These are phyloP conservation scores for Neopestalotiopsis sp. DNA, from an alignment of 2,329 filamentous ascomycete species.

Conservation along the genomic window DNA sequence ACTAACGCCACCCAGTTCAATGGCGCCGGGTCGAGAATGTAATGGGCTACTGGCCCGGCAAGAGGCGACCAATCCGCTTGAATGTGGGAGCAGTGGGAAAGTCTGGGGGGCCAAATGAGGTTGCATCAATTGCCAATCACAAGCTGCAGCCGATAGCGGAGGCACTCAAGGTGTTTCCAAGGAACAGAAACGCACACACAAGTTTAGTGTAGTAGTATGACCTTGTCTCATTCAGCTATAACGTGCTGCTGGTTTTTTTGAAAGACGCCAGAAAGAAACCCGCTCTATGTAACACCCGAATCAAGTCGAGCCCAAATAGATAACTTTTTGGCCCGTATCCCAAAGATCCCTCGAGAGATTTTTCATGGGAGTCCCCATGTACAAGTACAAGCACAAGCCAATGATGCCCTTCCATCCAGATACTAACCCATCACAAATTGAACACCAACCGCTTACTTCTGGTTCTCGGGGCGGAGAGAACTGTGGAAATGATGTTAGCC, in stretches of 20 bases:
- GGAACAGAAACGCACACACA: background rate
- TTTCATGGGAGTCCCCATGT: slow-evolving; percentile 39
- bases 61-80: background rate
- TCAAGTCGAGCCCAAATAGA: slow-evolving; percentile 22
- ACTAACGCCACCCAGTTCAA: background rate
- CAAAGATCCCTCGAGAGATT: slow-evolving; percentile 23
- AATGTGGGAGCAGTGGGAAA: background rate
- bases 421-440: slow-evolving; percentile 28
- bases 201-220: background rate
- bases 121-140: slow-evolving; percentile 5
- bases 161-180: background rate
- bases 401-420: slow-evolving; percentile 18
- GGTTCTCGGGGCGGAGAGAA: slow-evolving; percentile 85
- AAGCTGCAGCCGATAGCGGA: slow-evolving; percentile 14
- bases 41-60: background rate
- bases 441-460: slow-evolving; percentile 62
- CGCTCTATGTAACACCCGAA: slow-evolving; percentile 26
- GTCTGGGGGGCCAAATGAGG: slow-evolving; percentile 2
- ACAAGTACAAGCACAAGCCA: slow-evolving; percentile 40
- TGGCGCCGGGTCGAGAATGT: background rate
- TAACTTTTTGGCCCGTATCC: slow-evolving; percentile 22
- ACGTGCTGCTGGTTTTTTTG: slow-evolving; percentile 1
- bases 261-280: slow-evolving; percentile 24
- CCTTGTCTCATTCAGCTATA: slow-evolving; percentile 14
- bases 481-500: slow-evolving; percentile 42